Conservation (phyloP, 495 filamentous ascomycete genomes). For the Elaphomyces granulatus region DNA sequence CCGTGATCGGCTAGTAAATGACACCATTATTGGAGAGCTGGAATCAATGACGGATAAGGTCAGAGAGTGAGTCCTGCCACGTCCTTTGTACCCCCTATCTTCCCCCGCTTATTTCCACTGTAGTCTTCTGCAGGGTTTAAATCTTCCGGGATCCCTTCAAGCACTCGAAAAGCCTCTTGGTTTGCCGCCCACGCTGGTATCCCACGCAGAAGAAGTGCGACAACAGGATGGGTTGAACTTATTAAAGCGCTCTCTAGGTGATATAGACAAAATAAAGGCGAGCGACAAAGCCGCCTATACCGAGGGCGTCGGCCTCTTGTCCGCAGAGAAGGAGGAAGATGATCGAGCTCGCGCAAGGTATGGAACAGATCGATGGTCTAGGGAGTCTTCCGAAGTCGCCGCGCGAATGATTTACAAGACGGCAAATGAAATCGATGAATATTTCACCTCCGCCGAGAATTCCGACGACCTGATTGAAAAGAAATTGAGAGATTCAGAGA, state of each 20-base stretch:
- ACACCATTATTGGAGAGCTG: slow-evolving; percentile 68
- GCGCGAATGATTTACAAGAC: slow-evolving; percentile 63
- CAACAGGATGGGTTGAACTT: slow-evolving; percentile 74
- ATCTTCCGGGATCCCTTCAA: slow-evolving; percentile 85
- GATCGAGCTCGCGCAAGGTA: slow-evolving; percentile 58
- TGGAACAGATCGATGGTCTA: slow-evolving; percentile 76
- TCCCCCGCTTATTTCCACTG: too few relatives aligned
- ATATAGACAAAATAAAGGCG: slow-evolving; percentile 71
- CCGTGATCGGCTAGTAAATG: slow-evolving; percentile 75
- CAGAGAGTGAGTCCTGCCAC: slow-evolving; percentile 49
- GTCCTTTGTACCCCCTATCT: too few relatives aligned
- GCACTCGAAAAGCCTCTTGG: slow-evolving; percentile 91
- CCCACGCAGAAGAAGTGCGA: slow-evolving; percentile 90
- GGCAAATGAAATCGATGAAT: slow-evolving; percentile 67
- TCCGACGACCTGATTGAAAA: slow-evolving; percentile 68
- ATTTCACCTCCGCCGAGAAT: slow-evolving; percentile 69
- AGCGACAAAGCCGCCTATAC: slow-evolving; percentile 62
- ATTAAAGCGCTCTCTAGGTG: slow-evolving; percentile 61
- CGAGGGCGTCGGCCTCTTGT: slow-evolving; percentile 64
- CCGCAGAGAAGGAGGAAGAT: slow-evolving; percentile 73
- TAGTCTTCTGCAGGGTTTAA: slow-evolving; percentile 60
- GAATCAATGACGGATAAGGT: slow-evolving; percentile 68
- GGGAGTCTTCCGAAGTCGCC: slow-evolving; percentile 52
- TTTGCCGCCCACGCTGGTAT: slow-evolving; percentile 65
- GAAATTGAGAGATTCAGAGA: slow-evolving; percentile 65